Evolutionary conservation across 2,329 filamentous ascomycete genomes (phyloP).

Genomic region (Clathrospora elynae): DNA sequence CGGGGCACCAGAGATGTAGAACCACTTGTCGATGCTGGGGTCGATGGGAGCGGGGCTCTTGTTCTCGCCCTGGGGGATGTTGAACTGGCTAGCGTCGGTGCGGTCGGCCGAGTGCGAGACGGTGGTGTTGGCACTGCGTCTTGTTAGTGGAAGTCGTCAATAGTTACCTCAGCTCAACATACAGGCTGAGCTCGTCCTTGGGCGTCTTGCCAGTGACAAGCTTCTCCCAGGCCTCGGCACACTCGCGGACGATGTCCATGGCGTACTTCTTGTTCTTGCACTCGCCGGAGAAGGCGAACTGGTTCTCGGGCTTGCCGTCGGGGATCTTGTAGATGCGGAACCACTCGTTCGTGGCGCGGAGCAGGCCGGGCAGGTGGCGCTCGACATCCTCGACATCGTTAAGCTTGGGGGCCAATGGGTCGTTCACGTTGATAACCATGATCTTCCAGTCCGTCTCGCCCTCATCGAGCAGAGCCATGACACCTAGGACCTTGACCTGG

Average conservation of each 20-base stretch:
- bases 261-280: slow-evolving; percentile 99
- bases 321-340: slow-evolving; percentile 99
- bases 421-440: slow-evolving; percentile 98
- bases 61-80: slow-evolving; percentile 80
- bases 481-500: slow-evolving; percentile 99
- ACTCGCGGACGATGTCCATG: slow-evolving; percentile 93
- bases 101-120: slow-evolving; percentile 75
- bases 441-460: slow-evolving; percentile 99
- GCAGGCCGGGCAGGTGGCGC: slow-evolving; percentile 93
- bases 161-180: slow-evolving; percentile 56
- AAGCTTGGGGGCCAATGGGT: slow-evolving; percentile 93
- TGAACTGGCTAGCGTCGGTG: slow-evolving; percentile 70
- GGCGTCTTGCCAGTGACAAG: slow-evolving; percentile 88
- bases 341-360: slow-evolving; percentile 99
- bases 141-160: slow-evolving; percentile 21
- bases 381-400: slow-evolving; percentile 99
- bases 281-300: slow-evolving; percentile 99
- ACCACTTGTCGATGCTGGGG: slow-evolving; percentile 99
- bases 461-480: slow-evolving; percentile 99
- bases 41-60: slow-evolving; percentile 87
- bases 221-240: slow-evolving; percentile 94
- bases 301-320: slow-evolving; percentile 99
- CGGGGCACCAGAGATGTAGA: slow-evolving; percentile 96
- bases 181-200: slow-evolving; percentile 80
- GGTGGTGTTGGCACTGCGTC: slow-evolving; percentile 76